Evolutionary conservation across 257 asterid species (phyloP).

Genomic region (Prunella vulgaris): DNA sequence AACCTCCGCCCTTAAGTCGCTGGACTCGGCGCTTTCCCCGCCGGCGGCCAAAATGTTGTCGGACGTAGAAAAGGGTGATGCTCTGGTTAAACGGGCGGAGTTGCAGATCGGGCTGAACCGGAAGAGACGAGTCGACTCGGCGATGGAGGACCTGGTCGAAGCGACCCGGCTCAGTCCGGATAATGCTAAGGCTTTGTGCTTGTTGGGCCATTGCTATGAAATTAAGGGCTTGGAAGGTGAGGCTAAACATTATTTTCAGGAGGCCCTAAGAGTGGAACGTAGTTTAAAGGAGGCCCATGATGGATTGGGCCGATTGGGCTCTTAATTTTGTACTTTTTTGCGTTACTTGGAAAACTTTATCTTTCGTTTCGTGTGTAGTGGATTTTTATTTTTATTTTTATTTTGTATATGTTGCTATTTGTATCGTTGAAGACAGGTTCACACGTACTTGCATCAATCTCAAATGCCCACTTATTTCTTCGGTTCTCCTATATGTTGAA

Average conservation of each 20-base stretch:
- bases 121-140: conserved; percentile 65
- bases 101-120: conserved; percentile 50
- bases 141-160: conserved; percentile 55
- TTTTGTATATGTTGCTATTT: not conserved
- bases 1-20: conserved; percentile 55
- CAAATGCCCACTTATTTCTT: not conserved
- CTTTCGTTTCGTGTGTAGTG: not conserved
- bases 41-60: conserved; percentile 63
- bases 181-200: conserved; percentile 47
- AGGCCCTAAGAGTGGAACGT: conserved; percentile 46
- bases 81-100: conserved; percentile 74
- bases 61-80: conserved; percentile 62
- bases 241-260: conserved; percentile 43
- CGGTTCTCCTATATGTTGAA: too few species aligned
- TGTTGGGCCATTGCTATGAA: conserved; percentile 70
- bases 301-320: conserved; percentile 39
- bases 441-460: not conserved
- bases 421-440: not conserved
- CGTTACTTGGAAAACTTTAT: not conserved
- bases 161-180: conserved; percentile 53
- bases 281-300: conserved; percentile 39
- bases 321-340: not conserved
- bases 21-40: conserved; percentile 61
- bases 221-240: conserved; percentile 39
- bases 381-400: not conserved